Evolutionary conservation across 108 stramenopile species (phyloP), one percentile per base, ranked within the genome.

Genomic region (Parmales sp.): DNA sequence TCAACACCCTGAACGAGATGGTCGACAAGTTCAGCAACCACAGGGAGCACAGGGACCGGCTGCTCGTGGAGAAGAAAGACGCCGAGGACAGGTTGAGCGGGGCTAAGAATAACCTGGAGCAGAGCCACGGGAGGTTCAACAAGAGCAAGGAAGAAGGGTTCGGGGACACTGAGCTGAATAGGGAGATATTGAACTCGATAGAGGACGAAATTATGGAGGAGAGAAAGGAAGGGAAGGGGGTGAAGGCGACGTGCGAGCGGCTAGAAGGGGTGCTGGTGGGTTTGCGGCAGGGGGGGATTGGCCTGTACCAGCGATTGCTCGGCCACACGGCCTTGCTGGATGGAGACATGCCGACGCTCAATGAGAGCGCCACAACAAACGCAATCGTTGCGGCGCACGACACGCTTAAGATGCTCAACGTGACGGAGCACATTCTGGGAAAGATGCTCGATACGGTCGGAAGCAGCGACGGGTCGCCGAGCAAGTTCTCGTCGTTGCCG

Each of bases 1-100:
- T 86, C 38, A 84, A 78, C 71, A 76, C 72, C 31, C 68, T 86
- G 23, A 77, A 70, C 38, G 85, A 86, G 69, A 86, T 88, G 75
- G 73, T 88, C 34, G 49, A 67, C 38, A 88, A 88, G 69, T 74
- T 88, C 19, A 46, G 22, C 19, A 43, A 72, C 41, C 83, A 86
- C 72, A 70, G 79, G 46, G 71, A 73, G 38, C 78, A 81, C 63
- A 72, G 74, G 34, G 43, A 51, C 8, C 63, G 69, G 39, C 46
- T 86, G 22, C 38, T 71, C 22, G 64, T 66, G 65, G 86, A 88
- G 49, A 81, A 82, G 72, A 76, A 78, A 9, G 83, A 86, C 19
- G 85, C 80, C 13, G 86, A 86, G 64, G 74, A 73, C 16, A 70
- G 82, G 49, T 67, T 83, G 19, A 51, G 39, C 4, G 74, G 67